Conservation (phyloP, 2,329 filamentous ascomycete species). For the Magnaporthiopsis incrustans region DNA sequence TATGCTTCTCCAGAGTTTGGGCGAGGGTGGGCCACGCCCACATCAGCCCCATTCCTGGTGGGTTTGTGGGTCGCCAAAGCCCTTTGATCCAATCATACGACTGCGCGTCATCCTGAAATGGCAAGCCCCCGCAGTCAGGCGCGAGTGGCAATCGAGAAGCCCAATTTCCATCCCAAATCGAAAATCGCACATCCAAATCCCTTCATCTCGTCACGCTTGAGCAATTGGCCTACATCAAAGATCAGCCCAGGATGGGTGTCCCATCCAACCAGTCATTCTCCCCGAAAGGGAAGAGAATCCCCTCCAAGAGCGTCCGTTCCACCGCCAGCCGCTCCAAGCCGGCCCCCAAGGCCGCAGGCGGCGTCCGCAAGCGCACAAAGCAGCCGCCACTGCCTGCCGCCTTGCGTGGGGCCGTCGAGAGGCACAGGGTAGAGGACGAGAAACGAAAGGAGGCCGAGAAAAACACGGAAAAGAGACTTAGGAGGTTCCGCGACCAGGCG, state of each 20-base stretch:
- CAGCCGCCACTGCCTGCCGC: neutral
- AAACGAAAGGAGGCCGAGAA: neutral
- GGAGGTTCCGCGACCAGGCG: constrained; percentile 14
- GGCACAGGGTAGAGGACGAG: neutral
- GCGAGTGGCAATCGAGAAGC: no score
- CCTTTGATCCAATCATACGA: no score
- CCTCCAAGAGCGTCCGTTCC: neutral
- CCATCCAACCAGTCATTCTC: neutral
- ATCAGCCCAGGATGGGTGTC: neutral
- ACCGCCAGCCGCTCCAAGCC: neutral
- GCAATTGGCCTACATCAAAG: no score
- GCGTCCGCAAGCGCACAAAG: neutral
- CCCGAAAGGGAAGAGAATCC: neutral
- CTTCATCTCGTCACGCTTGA: no score
- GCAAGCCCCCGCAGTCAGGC: no score
- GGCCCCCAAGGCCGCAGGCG: neutral
- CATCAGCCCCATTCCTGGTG: no score
- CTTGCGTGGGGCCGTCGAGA: neutral
- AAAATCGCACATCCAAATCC: no score
- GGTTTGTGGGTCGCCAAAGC: no score
- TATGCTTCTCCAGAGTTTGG: no score
- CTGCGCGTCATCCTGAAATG: no score
- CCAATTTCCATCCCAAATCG: no score
- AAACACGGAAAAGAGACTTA: neutral
- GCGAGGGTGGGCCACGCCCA: no score